These are phyloP conservation scores for Xylaria telfairii DNA, from an alignment of 495 filamentous ascomycete genomes.

Conservation along the genomic window DNA sequence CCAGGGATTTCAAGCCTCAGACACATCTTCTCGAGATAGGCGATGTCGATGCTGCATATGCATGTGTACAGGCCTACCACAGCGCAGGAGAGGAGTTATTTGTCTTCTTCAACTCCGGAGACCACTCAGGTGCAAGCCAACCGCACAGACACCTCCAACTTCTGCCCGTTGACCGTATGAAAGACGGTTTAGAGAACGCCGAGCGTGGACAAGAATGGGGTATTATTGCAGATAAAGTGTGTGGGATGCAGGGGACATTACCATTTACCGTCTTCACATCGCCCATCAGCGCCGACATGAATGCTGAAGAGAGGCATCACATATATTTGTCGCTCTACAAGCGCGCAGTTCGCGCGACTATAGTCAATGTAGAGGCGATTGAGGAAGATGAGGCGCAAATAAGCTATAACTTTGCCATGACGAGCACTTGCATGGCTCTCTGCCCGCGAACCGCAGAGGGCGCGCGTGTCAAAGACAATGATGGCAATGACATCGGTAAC, in stretches of 20 bases:
- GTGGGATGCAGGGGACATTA: slow-evolving; percentile 25
- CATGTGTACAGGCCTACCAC: slow-evolving; percentile 69
- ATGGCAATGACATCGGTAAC: slow-evolving; percentile 57
- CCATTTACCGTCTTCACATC: slow-evolving; percentile 42
- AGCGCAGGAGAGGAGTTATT: slow-evolving; percentile 56
- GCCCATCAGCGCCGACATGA: slow-evolving; percentile 35
- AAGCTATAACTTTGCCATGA: slow-evolving; percentile 84
- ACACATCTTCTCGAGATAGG: slow-evolving; percentile 68
- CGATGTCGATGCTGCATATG: slow-evolving; percentile 70
- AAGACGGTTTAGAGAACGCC: slow-evolving; percentile 46
- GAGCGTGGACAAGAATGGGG: slow-evolving; percentile 45
- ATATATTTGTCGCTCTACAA: slow-evolving; percentile 59
- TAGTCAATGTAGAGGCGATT: slow-evolving; percentile 24
- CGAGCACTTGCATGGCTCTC: slow-evolving; percentile 69
- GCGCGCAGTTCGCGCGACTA: slow-evolving; percentile 48
- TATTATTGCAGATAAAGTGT: slow-evolving; percentile 60
- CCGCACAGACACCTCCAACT: slow-evolving; percentile 83
- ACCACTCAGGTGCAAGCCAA: slow-evolving; percentile 78
- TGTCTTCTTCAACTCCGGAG: slow-evolving; percentile 85
- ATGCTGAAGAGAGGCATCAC: slow-evolving; percentile 33
- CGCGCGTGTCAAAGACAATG: slow-evolving; percentile 34
- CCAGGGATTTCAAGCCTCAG: slow-evolving; percentile 68
- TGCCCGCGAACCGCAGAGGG: slow-evolving; percentile 65
- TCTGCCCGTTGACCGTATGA: slow-evolving; percentile 73
- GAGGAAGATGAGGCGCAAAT: slow-evolving; percentile 60